Base-by-base conservation (phyloP, 805 yeast species). In the Clavispora asparagi region DNA sequence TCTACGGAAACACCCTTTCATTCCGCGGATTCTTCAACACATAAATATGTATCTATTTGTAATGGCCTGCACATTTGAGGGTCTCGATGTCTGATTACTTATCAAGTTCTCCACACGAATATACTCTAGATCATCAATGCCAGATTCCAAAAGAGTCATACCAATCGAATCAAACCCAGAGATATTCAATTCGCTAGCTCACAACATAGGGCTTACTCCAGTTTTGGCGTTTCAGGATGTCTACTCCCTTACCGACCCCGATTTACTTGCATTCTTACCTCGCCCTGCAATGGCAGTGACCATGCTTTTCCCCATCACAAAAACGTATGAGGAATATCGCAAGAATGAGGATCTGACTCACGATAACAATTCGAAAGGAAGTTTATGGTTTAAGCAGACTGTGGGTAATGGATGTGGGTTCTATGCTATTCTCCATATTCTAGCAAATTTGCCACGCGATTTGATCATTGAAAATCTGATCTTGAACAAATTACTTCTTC, bases 161-260 rank as follows among this genome's bases (percentile, higher is more conserved):
- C 98, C 98, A 3, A 67, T 92, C 30, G 99, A 94, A 62, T 87
- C 95, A 7, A 88, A 90, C 56, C 99, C 99, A 0, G 84, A 76
- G 9, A 81, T 92, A 7, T 91, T 92, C 68, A 79, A 85, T 8
- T 70, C 70, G 0, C 82, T 89, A 55, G 86, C 90, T 1, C 73
- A 68, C 29, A 74, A 74, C 23, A 62, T 94, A 36, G 97, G 97
- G 0, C 69, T 91, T 6, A 61, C 81, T 0, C 76, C 80, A 1
- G 61, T 76, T 1, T 71, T 82, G 12, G 74, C 71, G 40, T 92
- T 89, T 64, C 81, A 78, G 45, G 99, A 92, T 59, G 85, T 92
- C 2, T 90, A 81, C 61, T 87, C 97, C 0, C 65, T 92, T n/a
- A 77, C 85, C 1, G 97, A 91, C 48, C 82, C 84, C 1, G 95